A percentile compares a stretch with the other conserved stretches of the same genome.
Conservation (phyloP, 352 stramenopile species). For the Pythium plurisporium region DNA sequence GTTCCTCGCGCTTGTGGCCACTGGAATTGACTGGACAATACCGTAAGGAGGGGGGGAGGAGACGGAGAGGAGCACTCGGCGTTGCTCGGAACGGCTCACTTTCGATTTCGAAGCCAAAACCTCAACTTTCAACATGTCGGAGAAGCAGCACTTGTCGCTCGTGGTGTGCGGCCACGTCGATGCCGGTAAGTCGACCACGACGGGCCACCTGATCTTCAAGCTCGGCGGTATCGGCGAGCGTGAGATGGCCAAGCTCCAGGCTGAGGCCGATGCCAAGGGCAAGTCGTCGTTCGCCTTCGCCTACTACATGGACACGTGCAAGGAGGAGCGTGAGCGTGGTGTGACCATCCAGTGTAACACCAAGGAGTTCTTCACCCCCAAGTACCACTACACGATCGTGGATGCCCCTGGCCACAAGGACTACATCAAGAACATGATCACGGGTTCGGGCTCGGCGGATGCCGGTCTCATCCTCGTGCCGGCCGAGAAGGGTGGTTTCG, state of each 20-base stretch:
- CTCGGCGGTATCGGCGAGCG: conserved; percentile 98
- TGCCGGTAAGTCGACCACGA: conserved; percentile 98
- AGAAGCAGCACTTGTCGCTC: conserved; percentile 72
- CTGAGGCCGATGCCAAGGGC: conserved; percentile 93
- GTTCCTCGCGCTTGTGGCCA: conserved; percentile 4
- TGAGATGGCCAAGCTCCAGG: conserved; percentile 99
- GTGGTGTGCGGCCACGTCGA: conserved; percentile 97
- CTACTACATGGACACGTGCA: conserved; percentile 98
- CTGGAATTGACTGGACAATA: conserved; percentile 12
- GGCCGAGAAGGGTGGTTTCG: conserved; percentile 86
- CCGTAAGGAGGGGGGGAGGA: not conserved
- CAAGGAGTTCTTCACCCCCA: conserved; percentile 91
- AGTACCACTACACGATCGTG: conserved; percentile 98
- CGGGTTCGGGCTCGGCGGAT: conserved; percentile 97
- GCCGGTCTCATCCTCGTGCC: conserved; percentile 94
- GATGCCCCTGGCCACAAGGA: conserved; percentile 97
- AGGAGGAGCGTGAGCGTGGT: conserved; percentile 96
- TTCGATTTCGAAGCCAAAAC: conserved; percentile 32
- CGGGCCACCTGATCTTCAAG: conserved; percentile 99
- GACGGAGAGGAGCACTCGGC: not conserved
- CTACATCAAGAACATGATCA: conserved; percentile 99
- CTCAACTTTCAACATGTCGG: conserved; percentile 73
- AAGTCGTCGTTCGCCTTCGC: conserved; percentile 99
- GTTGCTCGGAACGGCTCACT: conserved; percentile 4
- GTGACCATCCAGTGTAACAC: conserved; percentile 98